A percentile compares a stretch with the other conserved stretches of the same genome.
Evolutionary conservation across 352 stramenopile species (phyloP).

Genomic region (Phytophthora colocasiae): DNA sequence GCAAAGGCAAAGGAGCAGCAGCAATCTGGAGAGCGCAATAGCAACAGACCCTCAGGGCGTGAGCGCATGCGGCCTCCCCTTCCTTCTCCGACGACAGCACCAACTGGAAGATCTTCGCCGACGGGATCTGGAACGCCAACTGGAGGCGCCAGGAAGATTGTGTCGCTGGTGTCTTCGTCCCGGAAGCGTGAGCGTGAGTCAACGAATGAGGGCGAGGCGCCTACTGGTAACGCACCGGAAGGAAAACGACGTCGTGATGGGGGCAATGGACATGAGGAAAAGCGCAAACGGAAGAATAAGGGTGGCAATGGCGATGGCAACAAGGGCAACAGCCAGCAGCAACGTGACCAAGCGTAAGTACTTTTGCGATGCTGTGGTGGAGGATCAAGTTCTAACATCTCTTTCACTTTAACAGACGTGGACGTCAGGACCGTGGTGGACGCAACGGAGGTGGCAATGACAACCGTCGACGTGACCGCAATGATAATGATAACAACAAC

Average conservation of each 20-base stretch:
- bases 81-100: slow-evolving; percentile 13
- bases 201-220: slow-evolving; percentile 16
- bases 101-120: slow-evolving; percentile 10
- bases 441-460: slow-evolving; percentile 24
- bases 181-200: slow-evolving; percentile 76
- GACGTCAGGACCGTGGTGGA: slow-evolving; percentile 39
- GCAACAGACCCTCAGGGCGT: slow-evolving; percentile 25
- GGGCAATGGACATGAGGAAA: slow-evolving; percentile 6
- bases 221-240: slow-evolving; percentile 31
- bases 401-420: slow-evolving; percentile 26
- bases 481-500: slow-evolving; percentile 44
- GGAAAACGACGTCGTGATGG: slow-evolving; percentile 60
- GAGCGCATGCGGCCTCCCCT: slow-evolving; percentile 40
- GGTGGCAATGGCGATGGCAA: slow-evolving; percentile 29
- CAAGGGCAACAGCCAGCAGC: slow-evolving; percentile 34
- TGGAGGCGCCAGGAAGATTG: slow-evolving; percentile 63
- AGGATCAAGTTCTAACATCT: slow-evolving; percentile 5
- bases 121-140: slow-evolving; percentile 31
- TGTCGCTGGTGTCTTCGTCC: slow-evolving; percentile 74
- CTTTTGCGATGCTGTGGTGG: neutral
- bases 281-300: too few species aligned
- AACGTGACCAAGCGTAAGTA: slow-evolving; percentile 68
- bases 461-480: slow-evolving; percentile 44
- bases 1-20: slow-evolving; percentile 44
- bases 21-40: slow-evolving; percentile 28